Evolutionary conservation across 2,329 filamentous ascomycete genomes (phyloP).

Genomic region (Huntiella savannae): DNA sequence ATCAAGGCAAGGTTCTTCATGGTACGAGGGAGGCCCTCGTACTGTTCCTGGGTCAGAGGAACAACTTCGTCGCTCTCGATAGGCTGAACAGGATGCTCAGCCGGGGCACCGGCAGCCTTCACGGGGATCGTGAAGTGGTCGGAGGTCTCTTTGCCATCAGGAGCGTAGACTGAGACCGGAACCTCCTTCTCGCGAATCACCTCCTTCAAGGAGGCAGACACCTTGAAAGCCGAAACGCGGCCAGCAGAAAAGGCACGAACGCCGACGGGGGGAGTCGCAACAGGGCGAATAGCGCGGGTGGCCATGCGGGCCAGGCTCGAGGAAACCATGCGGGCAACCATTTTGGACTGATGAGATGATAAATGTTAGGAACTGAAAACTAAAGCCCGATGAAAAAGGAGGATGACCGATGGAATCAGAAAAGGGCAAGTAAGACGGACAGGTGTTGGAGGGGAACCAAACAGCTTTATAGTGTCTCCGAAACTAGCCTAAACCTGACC

Average conservation of each 20-base stretch:
- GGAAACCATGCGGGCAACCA: slow-evolving; percentile 17
- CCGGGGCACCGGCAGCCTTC: slow-evolving; percentile 24
- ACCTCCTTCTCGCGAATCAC: slow-evolving; percentile 38
- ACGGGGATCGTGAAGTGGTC: slow-evolving; percentile 39
- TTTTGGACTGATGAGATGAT: slow-evolving; percentile 9
- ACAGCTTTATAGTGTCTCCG: too few species aligned
- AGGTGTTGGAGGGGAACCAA: too few species aligned
- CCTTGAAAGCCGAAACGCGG: slow-evolving; percentile 13
- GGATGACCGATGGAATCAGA: not conserved
- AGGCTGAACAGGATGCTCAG: slow-evolving; percentile 21
- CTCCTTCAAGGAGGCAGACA: slow-evolving; percentile 23
- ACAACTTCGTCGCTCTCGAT: slow-evolving; percentile 28
- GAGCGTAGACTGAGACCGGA: slow-evolving; percentile 34
- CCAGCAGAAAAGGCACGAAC: slow-evolving; percentile 9
- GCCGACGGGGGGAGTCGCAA: slow-evolving; percentile 14
- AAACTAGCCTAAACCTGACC: too few species aligned
- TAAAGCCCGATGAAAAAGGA: not conserved
- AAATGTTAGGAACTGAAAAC: slow-evolving; percentile 13
- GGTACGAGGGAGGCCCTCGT: slow-evolving; percentile 39
- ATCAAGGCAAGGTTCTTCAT: slow-evolving; percentile 50
- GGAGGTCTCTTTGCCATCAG: slow-evolving; percentile 24
- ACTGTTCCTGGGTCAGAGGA: slow-evolving; percentile 34
- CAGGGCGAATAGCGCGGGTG: slow-evolving; percentile 17
- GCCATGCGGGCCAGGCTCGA: slow-evolving; percentile 15
- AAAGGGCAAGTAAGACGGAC: too few species aligned